Base-by-base conservation (phyloP, 371 early-diverging fungal species). In the Rhizopus sp. region DNA sequence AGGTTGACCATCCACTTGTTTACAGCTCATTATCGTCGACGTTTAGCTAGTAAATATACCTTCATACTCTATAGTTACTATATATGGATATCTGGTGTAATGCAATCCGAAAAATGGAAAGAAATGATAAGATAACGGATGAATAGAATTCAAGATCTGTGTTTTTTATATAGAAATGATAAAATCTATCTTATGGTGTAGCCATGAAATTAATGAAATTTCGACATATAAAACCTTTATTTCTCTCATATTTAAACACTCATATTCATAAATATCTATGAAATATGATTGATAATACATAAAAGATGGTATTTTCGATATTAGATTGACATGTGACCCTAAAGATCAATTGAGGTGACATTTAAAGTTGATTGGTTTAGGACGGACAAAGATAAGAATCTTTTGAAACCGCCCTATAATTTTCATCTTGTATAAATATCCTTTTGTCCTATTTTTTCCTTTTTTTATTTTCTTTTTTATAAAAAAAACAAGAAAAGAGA, bases 51-150 rank as follows among this genome's bases (percentile, higher is more conserved):
- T 23, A 23, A 23, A 23, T 23, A 23, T 23, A 23, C 23, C 23
- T 23, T 23, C 23, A 23, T 23, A 23, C 2, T 23, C 23, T 23
- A 23, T 23, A 23, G 23, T 23, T 23, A 23, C 23, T 23, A 23
- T 23, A 23, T 23, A 23, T 23, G 46, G 29, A 29, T 1, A 23
- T 3, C 8, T 17, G 29, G 46, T 17, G 46, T 15, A 17, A 29
- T 46, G 46, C 29, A 17, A 46, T 23, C 29, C 8, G 12, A 5
- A 23, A 29, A 37, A 4, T 13, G 10, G 46, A 29, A 17, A 46
- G 15, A 46, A 46, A 23, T 46, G 46, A 46, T 46, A 46, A 46
- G 46, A 46, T 46, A 46, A 46, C 46, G 46, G 46, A 46, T 23
- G 7, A 23, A 23, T 23, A 23, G 7, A 29, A 17, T 5, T 9